Conservation (phyloP, 108 stramenopile species). For the Schizochytrium sp. region DNA sequence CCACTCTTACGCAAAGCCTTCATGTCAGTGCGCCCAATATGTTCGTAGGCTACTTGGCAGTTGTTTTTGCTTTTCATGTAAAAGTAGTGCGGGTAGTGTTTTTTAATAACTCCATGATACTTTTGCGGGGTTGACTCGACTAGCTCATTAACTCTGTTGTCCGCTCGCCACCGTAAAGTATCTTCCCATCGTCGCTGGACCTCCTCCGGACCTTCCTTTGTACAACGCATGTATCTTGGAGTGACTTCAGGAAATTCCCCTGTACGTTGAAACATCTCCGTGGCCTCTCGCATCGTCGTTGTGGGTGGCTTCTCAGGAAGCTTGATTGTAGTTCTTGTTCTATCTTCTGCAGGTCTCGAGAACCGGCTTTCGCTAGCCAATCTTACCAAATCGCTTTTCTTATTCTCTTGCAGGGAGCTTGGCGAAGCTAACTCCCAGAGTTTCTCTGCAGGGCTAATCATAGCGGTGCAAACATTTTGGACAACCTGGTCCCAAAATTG, state of each 20-base stretch:
- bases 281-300: slow-evolving; percentile 26
- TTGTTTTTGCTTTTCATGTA: background rate
- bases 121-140: background rate
- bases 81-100: background rate
- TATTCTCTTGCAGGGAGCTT: background rate
- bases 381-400: background rate
- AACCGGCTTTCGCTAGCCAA: too few species aligned
- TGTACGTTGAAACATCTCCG: background rate
- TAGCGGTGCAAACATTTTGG: too few species aligned
- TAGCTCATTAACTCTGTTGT: background rate
- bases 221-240: background rate
- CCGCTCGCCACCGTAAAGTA: slow-evolving; percentile 1
- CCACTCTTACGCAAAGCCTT: background rate
- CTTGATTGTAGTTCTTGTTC: background rate
- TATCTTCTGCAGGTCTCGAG: background rate
- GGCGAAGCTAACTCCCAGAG: too few species aligned
- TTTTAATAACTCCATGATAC: background rate
- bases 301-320: background rate
- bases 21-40: background rate
- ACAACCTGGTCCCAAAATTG: too few species aligned
- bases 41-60: slow-evolving; percentile 3
- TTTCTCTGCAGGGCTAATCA: too few species aligned
- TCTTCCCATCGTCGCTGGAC: background rate
- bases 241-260: background rate
- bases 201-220: background rate